Percentiles rank a stretch among this genome's conserved stretches.
These are phyloP conservation scores for Pneumocystis wakefieldiae DNA, from an alignment of 1,139 yeast species.

Conservation along the genomic window DNA sequence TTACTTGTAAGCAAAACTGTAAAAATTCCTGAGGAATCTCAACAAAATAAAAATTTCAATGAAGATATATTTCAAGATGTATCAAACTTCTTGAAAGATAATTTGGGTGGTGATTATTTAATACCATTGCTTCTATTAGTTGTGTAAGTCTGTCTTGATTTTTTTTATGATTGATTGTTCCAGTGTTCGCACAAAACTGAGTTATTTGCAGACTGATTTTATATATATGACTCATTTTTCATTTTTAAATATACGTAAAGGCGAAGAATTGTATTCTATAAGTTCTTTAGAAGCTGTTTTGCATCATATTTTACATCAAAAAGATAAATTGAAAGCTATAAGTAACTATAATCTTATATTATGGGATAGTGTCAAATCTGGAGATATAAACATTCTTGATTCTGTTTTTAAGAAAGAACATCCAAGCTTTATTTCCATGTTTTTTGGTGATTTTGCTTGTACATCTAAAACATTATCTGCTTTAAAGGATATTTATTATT, in stretches of 20 bases:
- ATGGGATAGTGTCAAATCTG: slow-evolving; percentile 36
- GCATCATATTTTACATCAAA: slow-evolving; percentile 39
- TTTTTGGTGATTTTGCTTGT: slow-evolving; percentile 14
- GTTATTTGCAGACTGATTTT: slow-evolving; percentile 45
- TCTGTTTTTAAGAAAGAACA: slow-evolving; percentile 8
- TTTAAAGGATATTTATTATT: slow-evolving; percentile 31
- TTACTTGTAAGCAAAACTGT: slow-evolving; percentile 4
- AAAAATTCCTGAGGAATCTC: background rate
- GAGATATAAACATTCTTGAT: slow-evolving; percentile 8
- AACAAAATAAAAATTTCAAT: background rate
- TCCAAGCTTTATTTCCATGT: background rate
- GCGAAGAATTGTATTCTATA: slow-evolving; percentile 45
- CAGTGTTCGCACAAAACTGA: background rate
- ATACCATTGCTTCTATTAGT: slow-evolving; percentile 9
- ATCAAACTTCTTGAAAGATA: background rate
- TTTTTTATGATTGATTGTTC: background rate
- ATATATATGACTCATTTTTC: slow-evolving; percentile 51
- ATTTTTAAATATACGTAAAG: slow-evolving; percentile 33
- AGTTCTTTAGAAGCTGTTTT: slow-evolving; percentile 77
- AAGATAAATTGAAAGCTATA: slow-evolving; percentile 28
- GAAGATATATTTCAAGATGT: background rate
- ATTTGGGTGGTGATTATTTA: slow-evolving; percentile 4
- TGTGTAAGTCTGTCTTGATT: slow-evolving; percentile 1
- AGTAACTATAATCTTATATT: slow-evolving; percentile 39
- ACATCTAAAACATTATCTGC: slow-evolving; percentile 21